Evolutionary conservation across 2,329 filamentous ascomycete genomes (phyloP).

Genomic region (Botryosphaeria agaves): DNA sequence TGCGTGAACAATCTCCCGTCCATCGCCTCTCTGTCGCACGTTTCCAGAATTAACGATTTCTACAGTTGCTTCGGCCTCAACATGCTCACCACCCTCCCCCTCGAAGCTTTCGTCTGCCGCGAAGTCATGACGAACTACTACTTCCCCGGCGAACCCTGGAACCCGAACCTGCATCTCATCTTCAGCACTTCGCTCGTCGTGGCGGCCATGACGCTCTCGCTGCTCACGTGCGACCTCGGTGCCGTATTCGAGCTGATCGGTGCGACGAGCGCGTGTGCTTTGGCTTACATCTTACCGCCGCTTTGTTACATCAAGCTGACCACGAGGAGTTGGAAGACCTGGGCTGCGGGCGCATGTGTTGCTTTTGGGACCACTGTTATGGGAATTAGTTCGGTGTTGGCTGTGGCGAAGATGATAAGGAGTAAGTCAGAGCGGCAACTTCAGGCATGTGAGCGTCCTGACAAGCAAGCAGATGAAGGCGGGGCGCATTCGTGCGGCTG

Average conservation of each 20-base stretch:
- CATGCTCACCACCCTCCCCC: conserved; percentile 92
- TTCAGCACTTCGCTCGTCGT: conserved; percentile 74
- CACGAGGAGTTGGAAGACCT: conserved; percentile 55
- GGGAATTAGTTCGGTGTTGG: conserved; percentile 61
- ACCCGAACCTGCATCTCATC: conserved; percentile 68
- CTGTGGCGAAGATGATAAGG: conserved; percentile 44
- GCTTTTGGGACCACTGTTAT: conserved; percentile 68
- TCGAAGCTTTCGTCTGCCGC: conserved; percentile 94
- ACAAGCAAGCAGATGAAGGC: too few species aligned
- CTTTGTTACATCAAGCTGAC: conserved; percentile 91
- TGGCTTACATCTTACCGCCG: conserved; percentile 90
- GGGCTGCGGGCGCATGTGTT: conserved; percentile 54
- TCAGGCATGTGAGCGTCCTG: too few species aligned
- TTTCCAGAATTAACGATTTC: not conserved
- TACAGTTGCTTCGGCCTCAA: conserved; percentile 77
- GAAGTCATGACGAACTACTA: conserved; percentile 90
- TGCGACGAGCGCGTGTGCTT: conserved; percentile 79
- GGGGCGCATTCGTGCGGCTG: too few species aligned
- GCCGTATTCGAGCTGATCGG: conserved; percentile 92
- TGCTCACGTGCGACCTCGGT: conserved; percentile 85
- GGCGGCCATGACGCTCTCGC: conserved; percentile 55
- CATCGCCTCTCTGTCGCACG: not conserved
- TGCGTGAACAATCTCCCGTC: conserved; percentile 14
- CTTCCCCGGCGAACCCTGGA: conserved; percentile 55
- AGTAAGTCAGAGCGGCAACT: too few species aligned